phyloP scores from a whole-genome alignment of 495 filamentous ascomycete species.

The Tuber calosporum region DNA sequence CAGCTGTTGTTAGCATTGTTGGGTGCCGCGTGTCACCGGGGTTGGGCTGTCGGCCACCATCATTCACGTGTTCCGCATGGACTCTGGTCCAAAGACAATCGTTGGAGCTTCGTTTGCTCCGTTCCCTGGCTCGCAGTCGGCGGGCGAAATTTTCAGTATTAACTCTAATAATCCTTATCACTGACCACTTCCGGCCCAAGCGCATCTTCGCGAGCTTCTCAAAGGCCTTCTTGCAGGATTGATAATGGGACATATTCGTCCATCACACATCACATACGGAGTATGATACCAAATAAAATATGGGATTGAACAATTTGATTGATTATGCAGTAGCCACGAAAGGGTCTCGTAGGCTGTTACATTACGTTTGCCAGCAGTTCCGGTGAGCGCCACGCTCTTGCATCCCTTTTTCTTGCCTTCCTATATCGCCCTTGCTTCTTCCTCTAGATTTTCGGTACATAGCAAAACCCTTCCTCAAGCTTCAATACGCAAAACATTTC shows the following conservation, averaged over 20 bases:
- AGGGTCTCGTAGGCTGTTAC: not conserved
- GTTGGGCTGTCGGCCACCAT: not conserved
- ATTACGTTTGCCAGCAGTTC: not conserved
- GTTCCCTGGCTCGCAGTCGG: not conserved
- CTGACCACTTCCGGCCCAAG: not conserved
- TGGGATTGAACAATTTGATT: not conserved
- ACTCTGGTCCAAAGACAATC: not conserved
- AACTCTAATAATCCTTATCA: not conserved
- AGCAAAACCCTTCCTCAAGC: not conserved
- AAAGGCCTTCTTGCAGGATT: not conserved
- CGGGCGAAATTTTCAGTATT: not conserved
- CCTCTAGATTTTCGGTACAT: not conserved
- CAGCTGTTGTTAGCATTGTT: not conserved
- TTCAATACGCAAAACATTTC: not conserved
- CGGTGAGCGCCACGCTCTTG: not conserved
- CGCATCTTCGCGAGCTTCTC: not conserved
- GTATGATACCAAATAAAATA: not conserved
- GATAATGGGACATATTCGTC: not conserved
- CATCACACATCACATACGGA: not conserved
- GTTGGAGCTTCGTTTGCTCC: not conserved
- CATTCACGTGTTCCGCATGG: not conserved
- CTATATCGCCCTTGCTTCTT: not conserved
- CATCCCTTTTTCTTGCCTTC: not conserved
- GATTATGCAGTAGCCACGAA: not conserved
- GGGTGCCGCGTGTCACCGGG: not conserved